Conservation (phyloP, 2,329 filamentous ascomycete species). For the Colletotrichum theobromicola region DNA sequence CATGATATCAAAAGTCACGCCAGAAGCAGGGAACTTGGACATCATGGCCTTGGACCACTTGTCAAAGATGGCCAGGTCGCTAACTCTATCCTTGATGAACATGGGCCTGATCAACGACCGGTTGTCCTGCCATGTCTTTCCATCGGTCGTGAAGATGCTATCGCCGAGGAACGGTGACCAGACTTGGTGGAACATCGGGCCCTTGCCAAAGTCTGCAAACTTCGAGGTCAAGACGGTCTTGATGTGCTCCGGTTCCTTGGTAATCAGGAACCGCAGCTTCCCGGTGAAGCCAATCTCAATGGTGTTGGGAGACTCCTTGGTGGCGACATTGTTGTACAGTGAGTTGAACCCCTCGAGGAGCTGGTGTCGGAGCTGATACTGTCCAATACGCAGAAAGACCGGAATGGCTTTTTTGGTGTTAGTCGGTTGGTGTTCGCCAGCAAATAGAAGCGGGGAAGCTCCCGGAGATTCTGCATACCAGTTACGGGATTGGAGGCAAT, state of each 20-base stretch:
- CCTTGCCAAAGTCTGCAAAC: conserved; percentile 60
- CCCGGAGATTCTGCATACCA: neutral
- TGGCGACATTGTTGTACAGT: conserved; percentile 29
- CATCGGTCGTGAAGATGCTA: conserved; percentile 61
- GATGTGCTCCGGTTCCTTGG: conserved; percentile 58
- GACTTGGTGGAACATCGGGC: conserved; percentile 43
- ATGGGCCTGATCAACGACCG: conserved; percentile 59
- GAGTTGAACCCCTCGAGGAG: conserved; percentile 35
- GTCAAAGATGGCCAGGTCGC: conserved; percentile 63
- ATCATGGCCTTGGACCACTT: conserved; percentile 63
- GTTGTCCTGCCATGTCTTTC: conserved; percentile 57
- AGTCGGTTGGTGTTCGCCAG: neutral
- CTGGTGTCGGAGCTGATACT: conserved; percentile 25
- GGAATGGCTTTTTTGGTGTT: conserved; percentile 2
- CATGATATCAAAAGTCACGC: conserved; percentile 63
- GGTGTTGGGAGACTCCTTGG: conserved; percentile 37
- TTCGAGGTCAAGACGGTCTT: conserved; percentile 51
- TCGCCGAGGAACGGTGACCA: conserved; percentile 57
- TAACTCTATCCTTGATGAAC: conserved; percentile 53
- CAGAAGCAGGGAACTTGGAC: conserved; percentile 58
- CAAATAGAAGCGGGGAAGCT: neutral
- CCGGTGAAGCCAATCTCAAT: conserved; percentile 40
- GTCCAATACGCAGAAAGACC: conserved; percentile 14
- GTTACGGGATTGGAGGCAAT: conserved; percentile 22
- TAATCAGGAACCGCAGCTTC: conserved; percentile 45